Evolutionary conservation across 2,329 filamentous ascomycete species (phyloP).

Genomic region (Blastomyces silverae): DNA sequence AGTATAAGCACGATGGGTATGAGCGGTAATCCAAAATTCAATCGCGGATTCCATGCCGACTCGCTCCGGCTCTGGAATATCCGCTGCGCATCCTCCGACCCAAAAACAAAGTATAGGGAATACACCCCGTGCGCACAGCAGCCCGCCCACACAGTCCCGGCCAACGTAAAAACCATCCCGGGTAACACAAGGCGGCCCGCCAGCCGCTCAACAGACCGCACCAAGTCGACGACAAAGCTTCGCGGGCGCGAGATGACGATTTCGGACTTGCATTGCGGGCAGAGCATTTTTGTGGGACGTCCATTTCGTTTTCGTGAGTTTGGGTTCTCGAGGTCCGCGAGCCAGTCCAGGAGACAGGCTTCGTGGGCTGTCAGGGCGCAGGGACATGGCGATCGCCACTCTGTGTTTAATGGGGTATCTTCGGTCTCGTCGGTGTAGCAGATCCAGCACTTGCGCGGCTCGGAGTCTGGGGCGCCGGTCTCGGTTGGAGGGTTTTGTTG

Average conservation of each 20-base stretch:
- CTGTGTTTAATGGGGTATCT: constrained; percentile 51
- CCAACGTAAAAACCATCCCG: constrained; percentile 49
- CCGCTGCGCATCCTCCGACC: constrained; percentile 51
- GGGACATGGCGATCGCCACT: constrained; percentile 83
- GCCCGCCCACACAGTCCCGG: constrained; percentile 46
- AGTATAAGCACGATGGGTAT: constrained; percentile 62
- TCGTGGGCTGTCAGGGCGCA: constrained; percentile 91
- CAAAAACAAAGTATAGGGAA: constrained; percentile 60
- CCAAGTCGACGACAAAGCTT: constrained; percentile 63
- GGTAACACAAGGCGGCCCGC: constrained; percentile 59
- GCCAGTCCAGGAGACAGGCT: constrained; percentile 81
- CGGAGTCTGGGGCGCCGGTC: constrained; percentile 23
- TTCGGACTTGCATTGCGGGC: constrained; percentile 80
- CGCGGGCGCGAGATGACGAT: constrained; percentile 70
- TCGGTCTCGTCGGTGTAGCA: constrained; percentile 62
- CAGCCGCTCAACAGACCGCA: constrained; percentile 52
- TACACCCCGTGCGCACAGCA: constrained; percentile 55
- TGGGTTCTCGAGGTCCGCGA: constrained; percentile 74
- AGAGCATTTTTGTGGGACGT: constrained; percentile 59
- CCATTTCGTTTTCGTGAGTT: constrained; percentile 45
- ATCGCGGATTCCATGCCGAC: constrained; percentile 41
- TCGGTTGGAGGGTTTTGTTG: constrained; percentile 17
- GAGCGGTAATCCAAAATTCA: constrained; percentile 57
- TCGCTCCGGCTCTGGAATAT: constrained; percentile 44
- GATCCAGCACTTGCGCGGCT: constrained; percentile 58